Evolutionary conservation across 2,329 filamentous ascomycete genomes (phyloP).

Genomic region (Cladophialophora immunda): DNA sequence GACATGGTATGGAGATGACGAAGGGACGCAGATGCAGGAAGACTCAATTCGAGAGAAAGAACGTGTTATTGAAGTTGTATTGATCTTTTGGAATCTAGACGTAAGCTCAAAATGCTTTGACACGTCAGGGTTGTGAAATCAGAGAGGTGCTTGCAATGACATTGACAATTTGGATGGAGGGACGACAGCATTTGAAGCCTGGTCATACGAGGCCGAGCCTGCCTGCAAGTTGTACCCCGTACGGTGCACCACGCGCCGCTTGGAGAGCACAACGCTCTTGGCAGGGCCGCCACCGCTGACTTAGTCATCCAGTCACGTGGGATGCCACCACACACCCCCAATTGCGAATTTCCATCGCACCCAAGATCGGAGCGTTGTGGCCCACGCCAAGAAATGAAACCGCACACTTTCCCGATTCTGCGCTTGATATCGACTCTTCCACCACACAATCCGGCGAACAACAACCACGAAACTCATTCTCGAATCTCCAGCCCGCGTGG

Average conservation of each 20-base stretch:
- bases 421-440: constrained; percentile 8
- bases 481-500: constrained; percentile 32
- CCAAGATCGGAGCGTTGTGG: not conserved
- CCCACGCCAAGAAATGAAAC: constrained; percentile 20
- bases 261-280: not conserved
- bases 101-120: not conserved
- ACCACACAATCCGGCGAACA: constrained; percentile 17
- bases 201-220: not conserved
- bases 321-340: not conserved
- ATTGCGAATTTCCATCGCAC: constrained; percentile 1
- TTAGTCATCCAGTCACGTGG: constrained; percentile 6
- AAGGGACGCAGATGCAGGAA: constrained; percentile 18
- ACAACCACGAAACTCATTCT: constrained; percentile 12
- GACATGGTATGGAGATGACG: constrained; percentile 68
- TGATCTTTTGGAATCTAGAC: not conserved
- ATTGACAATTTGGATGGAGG: not conserved
- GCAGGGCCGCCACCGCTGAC: not conserved
- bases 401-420: constrained; percentile 19
- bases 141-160: not conserved
- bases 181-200: constrained; percentile 15
- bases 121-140: not conserved
- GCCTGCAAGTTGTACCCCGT: no score
- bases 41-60: not conserved
- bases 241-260: not conserved
- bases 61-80: not conserved